phyloP scores from a whole-genome alignment of 306 rosid species.

The Senna siamea region DNA sequence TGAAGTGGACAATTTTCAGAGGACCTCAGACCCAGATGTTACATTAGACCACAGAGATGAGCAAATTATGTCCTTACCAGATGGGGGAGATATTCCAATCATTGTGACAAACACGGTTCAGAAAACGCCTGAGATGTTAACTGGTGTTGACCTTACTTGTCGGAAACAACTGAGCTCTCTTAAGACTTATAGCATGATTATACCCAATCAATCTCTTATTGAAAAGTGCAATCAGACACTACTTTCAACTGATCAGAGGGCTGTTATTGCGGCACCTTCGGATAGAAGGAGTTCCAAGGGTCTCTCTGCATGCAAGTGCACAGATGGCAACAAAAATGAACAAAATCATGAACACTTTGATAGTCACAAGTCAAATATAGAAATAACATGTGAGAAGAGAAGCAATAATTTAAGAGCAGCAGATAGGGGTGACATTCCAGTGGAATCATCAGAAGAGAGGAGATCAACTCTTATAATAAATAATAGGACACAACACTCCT shows the following conservation, averaged over 20 bases:
- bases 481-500: slow-evolving; percentile 32
- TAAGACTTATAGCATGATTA: slow-evolving; percentile 56
- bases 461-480: slow-evolving; percentile 48
- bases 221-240: slow-evolving; percentile 41
- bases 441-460: slow-evolving; percentile 42
- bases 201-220: slow-evolving; percentile 47
- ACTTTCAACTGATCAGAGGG: slow-evolving; percentile 42
- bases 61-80: slow-evolving; percentile 35
- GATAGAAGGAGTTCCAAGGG: slow-evolving; percentile 46
- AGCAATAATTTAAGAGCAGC: slow-evolving; percentile 36
- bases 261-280: slow-evolving; percentile 40
- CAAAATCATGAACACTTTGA: slow-evolving; percentile 41
- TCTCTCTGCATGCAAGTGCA: slow-evolving; percentile 31
- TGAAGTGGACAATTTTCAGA: slow-evolving; percentile 47
- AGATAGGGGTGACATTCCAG: slow-evolving; percentile 33
- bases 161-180: slow-evolving; percentile 54
- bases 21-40: slow-evolving; percentile 36
- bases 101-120: slow-evolving; percentile 31
- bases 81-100: slow-evolving; percentile 42
- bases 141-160: slow-evolving; percentile 36
- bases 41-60: slow-evolving; percentile 34
- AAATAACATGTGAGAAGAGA: slow-evolving; percentile 41
- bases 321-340: slow-evolving; percentile 40
- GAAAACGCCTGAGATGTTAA: slow-evolving; percentile 32
- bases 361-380: slow-evolving; percentile 38